phyloP scores from a whole-genome alignment of 2,329 filamentous ascomycete species.

The Pseudogymnoascus pannorum region DNA sequence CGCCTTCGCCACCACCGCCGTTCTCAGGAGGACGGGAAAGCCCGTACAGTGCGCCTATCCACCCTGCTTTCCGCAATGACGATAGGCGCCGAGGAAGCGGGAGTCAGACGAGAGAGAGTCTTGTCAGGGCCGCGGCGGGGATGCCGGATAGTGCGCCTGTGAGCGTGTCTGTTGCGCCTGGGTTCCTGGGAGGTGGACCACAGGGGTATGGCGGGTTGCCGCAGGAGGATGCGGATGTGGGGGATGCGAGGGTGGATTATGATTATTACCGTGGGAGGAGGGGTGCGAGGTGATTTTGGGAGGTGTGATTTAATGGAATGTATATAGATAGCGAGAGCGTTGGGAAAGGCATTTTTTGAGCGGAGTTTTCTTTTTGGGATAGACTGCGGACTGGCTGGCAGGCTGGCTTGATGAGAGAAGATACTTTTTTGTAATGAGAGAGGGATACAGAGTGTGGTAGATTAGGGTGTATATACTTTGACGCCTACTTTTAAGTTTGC shows the following conservation, averaged over 20 bases:
- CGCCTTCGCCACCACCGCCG: not conserved
- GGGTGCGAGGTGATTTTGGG: not conserved
- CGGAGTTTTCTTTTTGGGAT: not conserved
- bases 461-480: no score
- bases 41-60: not conserved
- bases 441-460: no score
- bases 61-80: not conserved
- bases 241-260: not conserved
- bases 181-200: slow-evolving; percentile 50
- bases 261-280: not conserved
- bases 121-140: slow-evolving; percentile 46
- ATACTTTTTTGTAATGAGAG: no score
- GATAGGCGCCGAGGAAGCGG: not conserved
- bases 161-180: slow-evolving; percentile 30
- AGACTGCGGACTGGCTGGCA: not conserved
- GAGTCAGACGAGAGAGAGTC: slow-evolving; percentile 34
- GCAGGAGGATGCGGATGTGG: slow-evolving; percentile 40
- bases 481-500: no score
- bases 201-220: slow-evolving; percentile 53
- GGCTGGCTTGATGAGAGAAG: no score
- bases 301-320: not conserved
- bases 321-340: not conserved
- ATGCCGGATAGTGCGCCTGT: slow-evolving; percentile 38
- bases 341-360: not conserved
- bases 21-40: not conserved